These are phyloP conservation scores for Aspergillus novofumigatus DNA, from an alignment of 2,329 filamentous ascomycete genomes.

Conservation along the genomic window DNA sequence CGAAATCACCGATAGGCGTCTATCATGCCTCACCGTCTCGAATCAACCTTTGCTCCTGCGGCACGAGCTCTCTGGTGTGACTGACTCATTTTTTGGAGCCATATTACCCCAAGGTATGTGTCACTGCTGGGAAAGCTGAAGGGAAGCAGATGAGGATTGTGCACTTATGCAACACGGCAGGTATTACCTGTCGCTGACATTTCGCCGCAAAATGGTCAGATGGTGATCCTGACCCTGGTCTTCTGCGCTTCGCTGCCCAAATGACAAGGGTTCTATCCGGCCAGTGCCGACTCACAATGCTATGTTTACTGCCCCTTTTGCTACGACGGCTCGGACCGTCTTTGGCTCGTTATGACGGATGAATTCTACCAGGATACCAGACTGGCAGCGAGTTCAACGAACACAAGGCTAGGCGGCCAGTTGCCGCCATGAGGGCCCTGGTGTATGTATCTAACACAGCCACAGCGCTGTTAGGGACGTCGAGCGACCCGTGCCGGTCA, in stretches of 20 bases:
- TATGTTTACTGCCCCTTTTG: slow-evolving; percentile 12
- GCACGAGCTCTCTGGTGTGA: slow-evolving; percentile 3
- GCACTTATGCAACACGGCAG: slow-evolving; percentile 6
- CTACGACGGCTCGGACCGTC: slow-evolving; percentile 28
- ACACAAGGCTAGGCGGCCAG: slow-evolving; percentile 8
- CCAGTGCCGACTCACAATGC: slow-evolving; percentile 15
- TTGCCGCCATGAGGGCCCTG: slow-evolving; percentile 8
- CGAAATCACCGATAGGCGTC: slow-evolving; percentile 13
- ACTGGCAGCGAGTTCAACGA: slow-evolving; percentile 10
- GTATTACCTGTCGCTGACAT: slow-evolving; percentile 3
- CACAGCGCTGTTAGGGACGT: slow-evolving; percentile 21
- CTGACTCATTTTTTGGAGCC: neutral
- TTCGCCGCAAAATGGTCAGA: slow-evolving; percentile 1
- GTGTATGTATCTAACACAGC: slow-evolving; percentile 24
- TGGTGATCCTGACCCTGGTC: slow-evolving; percentile 12
- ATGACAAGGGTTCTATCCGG: slow-evolving; percentile 17
- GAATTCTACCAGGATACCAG: slow-evolving; percentile 9
- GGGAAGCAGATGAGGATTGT: slow-evolving; percentile 3
- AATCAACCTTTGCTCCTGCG: slow-evolving; percentile 5
- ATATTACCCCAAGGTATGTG: neutral
- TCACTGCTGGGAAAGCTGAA: neutral
- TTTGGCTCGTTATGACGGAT: slow-evolving; percentile 13
- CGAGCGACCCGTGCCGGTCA: slow-evolving; percentile 22
- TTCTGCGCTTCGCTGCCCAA: slow-evolving; percentile 28
- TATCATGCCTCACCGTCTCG: slow-evolving; percentile 10